A percentile compares a stretch with the other conserved stretches of the same genome.
Conservation (phyloP, 306 rosid genomes). For the Gastrolobium villosum region DNA sequence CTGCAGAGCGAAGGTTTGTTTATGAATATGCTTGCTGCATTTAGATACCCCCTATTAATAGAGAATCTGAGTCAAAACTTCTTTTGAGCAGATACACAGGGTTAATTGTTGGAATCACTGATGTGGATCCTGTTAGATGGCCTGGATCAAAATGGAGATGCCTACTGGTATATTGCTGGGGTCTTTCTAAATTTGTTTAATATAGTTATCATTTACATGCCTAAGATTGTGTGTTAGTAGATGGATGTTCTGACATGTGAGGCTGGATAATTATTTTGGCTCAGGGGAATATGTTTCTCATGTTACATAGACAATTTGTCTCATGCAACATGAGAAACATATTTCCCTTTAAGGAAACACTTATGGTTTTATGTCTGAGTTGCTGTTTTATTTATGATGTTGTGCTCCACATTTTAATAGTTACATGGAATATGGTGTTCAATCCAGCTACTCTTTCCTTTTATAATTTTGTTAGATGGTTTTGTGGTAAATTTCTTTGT, state of each 20-base stretch:
- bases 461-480: background rate
- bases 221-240: background rate
- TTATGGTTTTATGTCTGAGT: background rate
- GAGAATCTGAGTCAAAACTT: conserved; percentile 13
- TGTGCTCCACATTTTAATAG: background rate
- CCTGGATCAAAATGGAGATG: conserved; percentile 95
- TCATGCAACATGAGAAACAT: too few species aligned
- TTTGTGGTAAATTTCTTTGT: background rate
- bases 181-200: background rate
- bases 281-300: too few species aligned
- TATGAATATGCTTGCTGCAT: conserved; percentile 33
- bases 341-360: background rate
- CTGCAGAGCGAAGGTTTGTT: conserved; percentile 80
- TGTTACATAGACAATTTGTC: too few species aligned
- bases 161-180: conserved; percentile 58
- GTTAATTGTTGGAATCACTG: conserved; percentile 69
- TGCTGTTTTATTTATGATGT: background rate
- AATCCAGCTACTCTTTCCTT: background rate
- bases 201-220: conserved; percentile 16
- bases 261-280: background rate
- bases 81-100: conserved; percentile 75
- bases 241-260: background rate
- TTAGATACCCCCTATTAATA: background rate
- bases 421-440: background rate
- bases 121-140: conserved; percentile 86